Base-by-base conservation (phyloP, 2,329 filamentous ascomycete genomes). In the Berkeleyomyces rouxiae region DNA sequence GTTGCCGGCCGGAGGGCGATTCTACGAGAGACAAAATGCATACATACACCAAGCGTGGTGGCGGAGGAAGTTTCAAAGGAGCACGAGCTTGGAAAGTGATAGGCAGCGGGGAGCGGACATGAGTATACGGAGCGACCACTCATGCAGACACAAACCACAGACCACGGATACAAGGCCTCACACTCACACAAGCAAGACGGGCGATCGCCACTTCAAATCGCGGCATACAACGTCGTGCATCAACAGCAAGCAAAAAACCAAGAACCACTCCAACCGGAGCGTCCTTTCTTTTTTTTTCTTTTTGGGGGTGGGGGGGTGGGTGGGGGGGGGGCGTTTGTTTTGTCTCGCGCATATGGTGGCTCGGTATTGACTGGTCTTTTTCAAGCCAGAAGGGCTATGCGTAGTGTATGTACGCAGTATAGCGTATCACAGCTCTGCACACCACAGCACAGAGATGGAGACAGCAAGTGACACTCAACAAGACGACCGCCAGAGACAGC, bases 151-250 rank as follows among this genome's bases (percentile, higher is more conserved):
- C 49, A 33, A 31, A 23, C 10, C 49, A 23, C 49, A 31, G 49
- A 53, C 36, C 44, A 47, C n/a, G 11, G 44, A 47, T 47, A 47
- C 13, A 53, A 51, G 10, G 47, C 23, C 31, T 33, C 31, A 37
- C 49, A 53, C 31, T 36, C 37, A 53, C 58, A 46, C 58, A 59
- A 59, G 16, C 40, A 36, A 59, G 40, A 43, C 58, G 58, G 58
- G 58, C 58, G 58, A 61, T 60, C 61, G 63, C 62, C 62, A 64
- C 63, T 55, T 63, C 49, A 36, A 53, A 53, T 53, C 49, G 49
- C 49, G 37, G 36, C 49, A 53, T 53, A 36, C 49, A 23, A 53
- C 49, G 49, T 53, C n/a, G 36, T 33, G 37, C 49, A 53, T 23
- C 9, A 36, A 31, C 11, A 36, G 13, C 49, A 53, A 36, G 49